phyloP scores from a whole-genome alignment of 495 filamentous ascomycete genomes.

The Geopyxis carbonaria region DNA sequence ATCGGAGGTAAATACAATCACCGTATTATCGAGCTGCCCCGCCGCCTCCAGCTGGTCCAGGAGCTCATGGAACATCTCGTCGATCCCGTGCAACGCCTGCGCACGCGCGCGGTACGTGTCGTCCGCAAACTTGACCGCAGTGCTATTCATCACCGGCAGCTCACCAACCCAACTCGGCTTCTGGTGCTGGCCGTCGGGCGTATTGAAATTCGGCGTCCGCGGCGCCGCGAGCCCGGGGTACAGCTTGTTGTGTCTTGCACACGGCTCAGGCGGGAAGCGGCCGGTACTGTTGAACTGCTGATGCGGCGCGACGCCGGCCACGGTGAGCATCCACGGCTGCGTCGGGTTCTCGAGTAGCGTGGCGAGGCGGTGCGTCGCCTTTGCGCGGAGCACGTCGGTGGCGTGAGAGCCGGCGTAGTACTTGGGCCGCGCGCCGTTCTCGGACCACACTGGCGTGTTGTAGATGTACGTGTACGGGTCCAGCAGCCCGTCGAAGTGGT shows the following conservation, averaged over 20 bases:
- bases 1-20: constrained; percentile 52
- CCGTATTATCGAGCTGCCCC: constrained; percentile 43
- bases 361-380: constrained; percentile 31
- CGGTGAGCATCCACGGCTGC: constrained; percentile 48
- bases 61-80: constrained; percentile 48
- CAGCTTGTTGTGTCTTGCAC: constrained; percentile 21
- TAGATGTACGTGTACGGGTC: constrained; percentile 60
- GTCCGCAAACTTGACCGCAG: constrained; percentile 42
- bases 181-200: constrained; percentile 30
- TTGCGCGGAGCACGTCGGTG: constrained; percentile 44
- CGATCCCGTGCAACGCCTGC: constrained; percentile 46
- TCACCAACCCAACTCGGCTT: constrained; percentile 46
- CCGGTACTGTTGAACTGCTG: constrained; percentile 38
- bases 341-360: constrained; percentile 26
- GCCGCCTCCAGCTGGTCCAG: constrained; percentile 35
- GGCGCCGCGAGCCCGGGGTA: constrained; percentile 34
- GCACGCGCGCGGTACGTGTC: constrained; percentile 49
- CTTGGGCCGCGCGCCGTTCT: constrained; percentile 41
- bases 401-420: constrained; percentile 42
- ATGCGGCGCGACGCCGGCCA: constrained; percentile 53
- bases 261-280: constrained; percentile 1
- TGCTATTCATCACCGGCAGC: constrained; percentile 26
- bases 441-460: constrained; percentile 47
- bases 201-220: constrained; percentile 37
- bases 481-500: constrained; percentile 31